Percentiles rank a stretch among this genome's conserved stretches.
These are phyloP conservation scores for Capsella rubella DNA, from an alignment of 441 rosid species.

Conservation along the genomic window DNA sequence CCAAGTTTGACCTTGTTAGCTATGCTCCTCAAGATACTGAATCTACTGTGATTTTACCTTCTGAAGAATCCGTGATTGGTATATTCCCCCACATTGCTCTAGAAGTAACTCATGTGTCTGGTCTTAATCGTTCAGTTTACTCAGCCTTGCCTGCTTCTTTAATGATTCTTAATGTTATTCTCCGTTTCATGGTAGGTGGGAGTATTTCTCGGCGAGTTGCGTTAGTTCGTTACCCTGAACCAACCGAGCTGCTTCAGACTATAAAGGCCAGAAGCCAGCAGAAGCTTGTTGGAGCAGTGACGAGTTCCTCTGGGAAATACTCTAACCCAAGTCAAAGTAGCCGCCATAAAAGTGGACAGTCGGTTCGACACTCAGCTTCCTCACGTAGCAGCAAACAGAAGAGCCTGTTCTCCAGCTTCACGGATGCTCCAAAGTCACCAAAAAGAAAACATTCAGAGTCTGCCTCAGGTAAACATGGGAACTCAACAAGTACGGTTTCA, in stretches of 20 bases:
- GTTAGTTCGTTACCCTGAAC: slow-evolving; percentile 65
- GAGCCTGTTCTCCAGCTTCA: slow-evolving; percentile 47
- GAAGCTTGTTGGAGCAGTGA: slow-evolving; percentile 48
- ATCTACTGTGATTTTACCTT: slow-evolving; percentile 62
- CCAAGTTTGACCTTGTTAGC: slow-evolving; percentile 60
- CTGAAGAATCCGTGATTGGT: slow-evolving; percentile 66
- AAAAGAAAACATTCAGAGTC: slow-evolving; percentile 53
- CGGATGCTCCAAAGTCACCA: slow-evolving; percentile 51
- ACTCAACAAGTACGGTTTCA: slow-evolving; percentile 41
- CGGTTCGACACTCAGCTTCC: slow-evolving; percentile 47
- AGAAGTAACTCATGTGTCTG: not conserved
- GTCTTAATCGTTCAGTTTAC: not conserved
- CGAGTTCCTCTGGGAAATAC: slow-evolving; percentile 45
- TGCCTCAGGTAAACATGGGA: slow-evolving; percentile 46
- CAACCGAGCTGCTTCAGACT: slow-evolving; percentile 55
- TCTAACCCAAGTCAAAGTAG: slow-evolving; percentile 46
- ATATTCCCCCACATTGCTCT: not conserved
- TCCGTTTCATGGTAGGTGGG: slow-evolving; percentile 51
- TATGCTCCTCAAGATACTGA: slow-evolving; percentile 56
- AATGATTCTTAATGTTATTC: not conserved
- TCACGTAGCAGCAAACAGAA: slow-evolving; percentile 59
- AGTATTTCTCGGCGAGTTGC: slow-evolving; percentile 68
- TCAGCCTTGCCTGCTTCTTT: not conserved
- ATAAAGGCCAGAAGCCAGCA: slow-evolving; percentile 40
- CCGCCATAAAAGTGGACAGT: slow-evolving; percentile 42